Conservation (phyloP, 257 asterid species). For the Ligustrum vulgare region DNA sequence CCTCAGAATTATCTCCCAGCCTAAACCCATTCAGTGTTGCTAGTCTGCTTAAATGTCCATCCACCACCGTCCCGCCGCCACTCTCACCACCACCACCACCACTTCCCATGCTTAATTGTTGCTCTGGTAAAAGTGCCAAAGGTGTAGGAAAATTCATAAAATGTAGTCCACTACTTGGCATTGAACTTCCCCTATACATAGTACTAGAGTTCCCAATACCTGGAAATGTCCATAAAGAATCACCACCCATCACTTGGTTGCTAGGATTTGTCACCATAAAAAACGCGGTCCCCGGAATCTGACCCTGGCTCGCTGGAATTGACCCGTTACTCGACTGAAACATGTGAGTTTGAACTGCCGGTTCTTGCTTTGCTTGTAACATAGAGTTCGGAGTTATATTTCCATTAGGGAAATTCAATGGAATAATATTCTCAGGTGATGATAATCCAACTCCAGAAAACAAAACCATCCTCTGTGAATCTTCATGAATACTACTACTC, state of each 20-base stretch:
- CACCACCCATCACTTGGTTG: slow-evolving; percentile 35
- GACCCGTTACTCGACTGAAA: slow-evolving; percentile 22
- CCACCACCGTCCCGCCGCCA: slow-evolving; percentile 34
- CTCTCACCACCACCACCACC: background rate
- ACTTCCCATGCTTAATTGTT: slow-evolving; percentile 17
- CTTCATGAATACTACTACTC: slow-evolving; percentile 16
- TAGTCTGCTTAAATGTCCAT: slow-evolving; percentile 61
- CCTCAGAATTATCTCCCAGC: slow-evolving; percentile 38
- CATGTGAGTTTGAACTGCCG: slow-evolving; percentile 13
- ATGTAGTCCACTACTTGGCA: slow-evolving; percentile 38
- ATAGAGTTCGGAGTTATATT: slow-evolving; percentile 20
- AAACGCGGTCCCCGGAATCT: slow-evolving; percentile 30
- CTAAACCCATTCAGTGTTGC: slow-evolving; percentile 47
- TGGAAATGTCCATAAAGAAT: slow-evolving; percentile 48
- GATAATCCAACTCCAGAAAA: slow-evolving; percentile 37
- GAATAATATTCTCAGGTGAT: slow-evolving; percentile 20
- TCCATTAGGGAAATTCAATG: slow-evolving; percentile 23
- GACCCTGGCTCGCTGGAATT: slow-evolving; percentile 37
- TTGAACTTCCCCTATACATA: slow-evolving; percentile 25
- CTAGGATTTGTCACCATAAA: slow-evolving; percentile 33
- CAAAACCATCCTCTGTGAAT: slow-evolving; percentile 23
- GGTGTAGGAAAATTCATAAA: slow-evolving; percentile 57
- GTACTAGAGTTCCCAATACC: background rate
- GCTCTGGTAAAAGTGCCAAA: slow-evolving; percentile 38
- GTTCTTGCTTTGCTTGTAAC: slow-evolving; percentile 59